Conservation (phyloP, 2,329 filamentous ascomycete genomes). For the Chrysoporthe cubensis region DNA sequence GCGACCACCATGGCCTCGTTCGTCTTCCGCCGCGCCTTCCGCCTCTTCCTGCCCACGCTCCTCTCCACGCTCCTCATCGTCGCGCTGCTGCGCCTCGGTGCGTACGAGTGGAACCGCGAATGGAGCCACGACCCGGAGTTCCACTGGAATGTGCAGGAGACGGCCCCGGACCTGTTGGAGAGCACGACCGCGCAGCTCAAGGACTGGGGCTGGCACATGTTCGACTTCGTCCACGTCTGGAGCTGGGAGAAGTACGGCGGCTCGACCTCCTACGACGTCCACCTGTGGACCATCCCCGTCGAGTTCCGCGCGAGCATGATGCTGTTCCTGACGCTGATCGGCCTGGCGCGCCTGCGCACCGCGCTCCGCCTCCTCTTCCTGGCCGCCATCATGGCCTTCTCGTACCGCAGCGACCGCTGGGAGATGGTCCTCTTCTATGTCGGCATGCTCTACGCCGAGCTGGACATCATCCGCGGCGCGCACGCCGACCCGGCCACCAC, state of each 20-base stretch:
- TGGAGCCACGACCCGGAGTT: conserved; percentile 49
- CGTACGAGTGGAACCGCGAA: conserved; percentile 52
- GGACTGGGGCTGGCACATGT: conserved; percentile 54
- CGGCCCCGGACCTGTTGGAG: conserved; percentile 47
- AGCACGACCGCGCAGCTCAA: conserved; percentile 45
- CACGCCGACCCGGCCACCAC: conserved; percentile 39
- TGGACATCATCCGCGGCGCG: conserved; percentile 54
- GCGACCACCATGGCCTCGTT: conserved; percentile 52
- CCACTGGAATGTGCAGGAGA: conserved; percentile 54
- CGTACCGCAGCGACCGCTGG: conserved; percentile 54
- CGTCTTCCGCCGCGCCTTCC: conserved; percentile 55
- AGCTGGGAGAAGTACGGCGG: conserved; percentile 53
- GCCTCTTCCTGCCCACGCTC: conserved; percentile 55
- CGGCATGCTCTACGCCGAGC: conserved; percentile 59
- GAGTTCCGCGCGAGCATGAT: conserved; percentile 63
- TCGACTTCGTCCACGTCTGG: conserved; percentile 55
- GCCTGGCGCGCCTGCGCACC: conserved; percentile 50
- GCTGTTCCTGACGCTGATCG: conserved; percentile 58
- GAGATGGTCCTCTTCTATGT: conserved; percentile 59
- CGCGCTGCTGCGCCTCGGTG: conserved; percentile 48
- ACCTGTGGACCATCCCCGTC: conserved; percentile 66
- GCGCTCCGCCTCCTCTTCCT: conserved; percentile 49
- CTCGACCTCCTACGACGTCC: conserved; percentile 57
- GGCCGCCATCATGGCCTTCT: conserved; percentile 46
- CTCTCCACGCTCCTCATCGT: conserved; percentile 55